These are phyloP conservation scores for Didymella arachidicola DNA, from an alignment of 2,329 filamentous ascomycete genomes.

Conservation along the genomic window DNA sequence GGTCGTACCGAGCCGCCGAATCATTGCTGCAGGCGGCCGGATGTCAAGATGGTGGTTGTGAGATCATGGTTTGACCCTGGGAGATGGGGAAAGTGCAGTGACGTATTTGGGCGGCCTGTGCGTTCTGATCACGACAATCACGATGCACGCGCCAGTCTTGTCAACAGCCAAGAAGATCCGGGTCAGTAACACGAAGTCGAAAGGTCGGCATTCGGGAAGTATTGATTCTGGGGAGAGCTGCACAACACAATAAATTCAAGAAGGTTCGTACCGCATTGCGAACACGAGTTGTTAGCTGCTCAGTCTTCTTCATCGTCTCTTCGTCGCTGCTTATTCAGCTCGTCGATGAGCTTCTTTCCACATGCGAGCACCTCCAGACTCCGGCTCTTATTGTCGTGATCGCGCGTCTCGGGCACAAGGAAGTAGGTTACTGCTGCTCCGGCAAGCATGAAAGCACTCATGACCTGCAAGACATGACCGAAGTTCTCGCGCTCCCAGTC, in stretches of 20 bases:
- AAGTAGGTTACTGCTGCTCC: slow-evolving; percentile 45
- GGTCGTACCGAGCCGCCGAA: slow-evolving; percentile 7
- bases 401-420: slow-evolving; percentile 44
- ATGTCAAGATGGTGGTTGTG: background rate
- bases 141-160: background rate
- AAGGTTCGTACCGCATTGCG: background rate
- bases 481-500: slow-evolving; percentile 41
- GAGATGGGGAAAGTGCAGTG: slow-evolving; percentile 1
- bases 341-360: slow-evolving; percentile 43
- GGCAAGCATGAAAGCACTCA: slow-evolving; percentile 47
- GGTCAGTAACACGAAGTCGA: background rate
- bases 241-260: background rate
- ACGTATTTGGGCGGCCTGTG: slow-evolving; percentile 10
- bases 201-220: background rate
- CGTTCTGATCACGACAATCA: background rate
- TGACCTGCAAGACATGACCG: slow-evolving; percentile 43
- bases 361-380: slow-evolving; percentile 44
- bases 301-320: slow-evolving; percentile 35
- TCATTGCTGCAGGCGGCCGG: background rate
- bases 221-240: background rate
- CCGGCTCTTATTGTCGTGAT: slow-evolving; percentile 43
- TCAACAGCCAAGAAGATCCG: background rate
- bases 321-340: slow-evolving; percentile 38
- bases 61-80: slow-evolving; percentile 2
- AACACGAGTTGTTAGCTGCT: background rate